Conservation (phyloP, 1,284 basidiomycete species). For the Ustilago sp. region DNA sequence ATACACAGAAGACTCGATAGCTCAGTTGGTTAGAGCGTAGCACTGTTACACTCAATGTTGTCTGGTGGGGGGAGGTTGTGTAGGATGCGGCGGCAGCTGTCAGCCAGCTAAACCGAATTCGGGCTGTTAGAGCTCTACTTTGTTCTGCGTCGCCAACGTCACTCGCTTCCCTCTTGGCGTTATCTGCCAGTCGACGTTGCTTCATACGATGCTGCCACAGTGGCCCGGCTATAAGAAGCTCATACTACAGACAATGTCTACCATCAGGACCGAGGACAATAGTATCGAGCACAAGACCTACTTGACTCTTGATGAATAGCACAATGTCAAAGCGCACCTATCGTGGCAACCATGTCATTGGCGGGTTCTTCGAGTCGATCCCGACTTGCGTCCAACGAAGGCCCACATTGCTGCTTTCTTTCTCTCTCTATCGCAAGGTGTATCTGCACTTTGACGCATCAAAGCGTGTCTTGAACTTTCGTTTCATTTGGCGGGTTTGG, state of each 20-base stretch:
- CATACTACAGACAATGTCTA: not conserved
- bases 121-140: not conserved
- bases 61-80: not conserved
- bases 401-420: not conserved
- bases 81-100: not conserved
- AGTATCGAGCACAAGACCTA: not conserved
- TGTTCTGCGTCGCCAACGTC: not conserved
- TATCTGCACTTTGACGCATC: not conserved
- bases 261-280: too few relatives aligned
- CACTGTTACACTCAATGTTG: slow-evolving; percentile 15
- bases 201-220: not conserved
- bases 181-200: not conserved
- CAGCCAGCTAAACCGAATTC: not conserved
- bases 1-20: slow-evolving; percentile 14
- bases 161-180: not conserved
- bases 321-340: not conserved
- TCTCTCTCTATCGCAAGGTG: not conserved
- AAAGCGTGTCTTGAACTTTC: not conserved
- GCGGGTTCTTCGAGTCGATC: not conserved
- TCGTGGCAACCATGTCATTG: not conserved
- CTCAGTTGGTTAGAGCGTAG: slow-evolving; percentile 37
- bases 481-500: not conserved
- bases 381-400: not conserved
- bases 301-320: not conserved
- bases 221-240: not conserved